Percentiles rank a stretch among this genome's conserved stretches.
Evolutionary conservation across 345 rosid genomes (phyloP).

Genomic region (Cochlearia excelsa): DNA sequence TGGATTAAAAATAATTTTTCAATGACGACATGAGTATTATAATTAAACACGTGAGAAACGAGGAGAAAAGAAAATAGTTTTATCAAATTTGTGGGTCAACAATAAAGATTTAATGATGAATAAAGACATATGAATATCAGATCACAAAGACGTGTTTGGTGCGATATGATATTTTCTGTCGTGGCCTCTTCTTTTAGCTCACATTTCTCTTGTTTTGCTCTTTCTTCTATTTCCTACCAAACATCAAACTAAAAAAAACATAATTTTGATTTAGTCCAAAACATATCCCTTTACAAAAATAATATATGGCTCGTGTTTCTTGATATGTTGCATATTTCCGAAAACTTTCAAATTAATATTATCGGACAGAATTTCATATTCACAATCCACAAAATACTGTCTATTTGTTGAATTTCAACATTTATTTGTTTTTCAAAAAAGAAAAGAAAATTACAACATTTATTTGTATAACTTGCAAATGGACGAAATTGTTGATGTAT

Average conservation of each 20-base stretch:
- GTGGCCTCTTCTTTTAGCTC: slow-evolving; percentile 3
- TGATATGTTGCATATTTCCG: too few species aligned
- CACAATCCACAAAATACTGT: too few species aligned
- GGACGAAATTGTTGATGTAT: too few species aligned
- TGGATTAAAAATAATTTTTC: too few species aligned
- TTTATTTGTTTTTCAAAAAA: not conserved
- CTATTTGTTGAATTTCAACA: too few species aligned
- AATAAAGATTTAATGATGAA: slow-evolving; percentile 4
- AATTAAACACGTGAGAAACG: slow-evolving; percentile 21
- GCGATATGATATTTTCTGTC: slow-evolving; percentile 19
- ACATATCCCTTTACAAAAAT: too few species aligned
- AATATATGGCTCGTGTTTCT: too few species aligned
- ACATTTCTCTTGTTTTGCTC: slow-evolving; percentile 30
- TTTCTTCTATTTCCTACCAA: slow-evolving; percentile 8
- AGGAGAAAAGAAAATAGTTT: slow-evolving; percentile 8
- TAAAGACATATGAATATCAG: slow-evolving; percentile 11
- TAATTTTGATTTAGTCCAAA: too few species aligned
- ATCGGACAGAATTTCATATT: too few species aligned
- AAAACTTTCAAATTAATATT: too few species aligned
- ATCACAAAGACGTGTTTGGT: slow-evolving; percentile 34
- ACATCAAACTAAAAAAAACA: not conserved
- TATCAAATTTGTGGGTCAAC: slow-evolving; percentile 22
- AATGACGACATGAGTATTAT: not conserved
- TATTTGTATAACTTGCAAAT: too few species aligned
- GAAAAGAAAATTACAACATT: not conserved